Evolutionary conservation across 2,329 filamentous ascomycete genomes (phyloP), one percentile per base, ranked within the genome.

Genomic region (Phialophora tarda): DNA sequence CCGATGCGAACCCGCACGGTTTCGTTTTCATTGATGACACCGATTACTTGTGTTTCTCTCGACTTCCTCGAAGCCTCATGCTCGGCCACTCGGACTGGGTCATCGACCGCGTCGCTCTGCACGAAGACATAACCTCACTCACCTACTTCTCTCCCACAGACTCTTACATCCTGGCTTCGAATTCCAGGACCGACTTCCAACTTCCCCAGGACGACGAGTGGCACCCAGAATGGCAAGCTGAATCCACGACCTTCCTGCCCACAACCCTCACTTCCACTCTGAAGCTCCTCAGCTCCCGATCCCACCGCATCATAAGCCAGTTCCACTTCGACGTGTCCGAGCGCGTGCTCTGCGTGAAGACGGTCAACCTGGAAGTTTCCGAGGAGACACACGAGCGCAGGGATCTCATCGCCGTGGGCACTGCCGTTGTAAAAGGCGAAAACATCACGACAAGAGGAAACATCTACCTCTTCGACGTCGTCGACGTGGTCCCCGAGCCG

Each of bases 381-480:
- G 95, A 99, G 78, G 88, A 89, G 38, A 97, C 93, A 0, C 92
- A 95, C 75, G 91, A 97, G 76, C 88, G 92, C 17, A 90, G 88
- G 73, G 89, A 91, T 74, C 84, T 98, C 55, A 85, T 99, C 59
- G 88, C 89, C 0, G 89, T 97, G 1, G 95, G 94, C 14, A 97
- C 94, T 0, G 90, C 92, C 1, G 85, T 95, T 28, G 86, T 89
- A n/a, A 90, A 90, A 67, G 95, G 95, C 48, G 95, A 99, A 78
- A 95, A 98, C 74, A 86, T 96, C 64, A 89, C 93, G 0, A 90
- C 93, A 0, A 88, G 91, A 54, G 95, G 95, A 2, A 87, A 90
- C 48, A 86, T 99, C 47, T 93, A 95, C 73, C 91, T 98, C 56
- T 96, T 95, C 74, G 93, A 97, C 74, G 86, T 99, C 32, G 93